These are phyloP conservation scores for Aureobasidium uvarum DNA, from an alignment of 2,329 filamentous ascomycete species.

Conservation along the genomic window DNA sequence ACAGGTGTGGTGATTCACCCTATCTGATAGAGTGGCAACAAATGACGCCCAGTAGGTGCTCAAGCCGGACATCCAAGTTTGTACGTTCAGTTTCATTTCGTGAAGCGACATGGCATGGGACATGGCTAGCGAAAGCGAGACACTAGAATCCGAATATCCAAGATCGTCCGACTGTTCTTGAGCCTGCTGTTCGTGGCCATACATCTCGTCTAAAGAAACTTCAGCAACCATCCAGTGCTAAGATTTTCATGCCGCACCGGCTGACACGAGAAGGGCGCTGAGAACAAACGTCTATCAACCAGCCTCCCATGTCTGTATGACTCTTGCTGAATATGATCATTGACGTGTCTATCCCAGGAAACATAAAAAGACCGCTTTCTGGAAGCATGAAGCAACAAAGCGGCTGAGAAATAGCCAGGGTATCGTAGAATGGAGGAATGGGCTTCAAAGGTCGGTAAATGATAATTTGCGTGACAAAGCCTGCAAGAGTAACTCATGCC, in stretches of 20 bases:
- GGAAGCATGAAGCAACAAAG: neutral
- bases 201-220: neutral
- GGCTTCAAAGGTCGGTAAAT: neutral
- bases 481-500: slow-evolving; percentile 14
- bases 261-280: neutral
- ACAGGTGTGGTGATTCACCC: neutral
- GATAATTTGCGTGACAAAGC: neutral
- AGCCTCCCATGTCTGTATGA: neutral
- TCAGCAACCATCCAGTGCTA: neutral
- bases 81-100: neutral
- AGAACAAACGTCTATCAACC: neutral
- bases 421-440: neutral
- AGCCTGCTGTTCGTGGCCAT: neutral
- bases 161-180: neutral
- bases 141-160: neutral
- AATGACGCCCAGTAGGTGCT: neutral
- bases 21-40: neutral
- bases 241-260: neutral
- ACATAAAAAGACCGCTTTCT: neutral
- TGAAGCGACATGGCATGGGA: neutral
- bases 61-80: neutral
- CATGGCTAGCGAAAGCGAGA: neutral
- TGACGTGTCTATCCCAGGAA: neutral
- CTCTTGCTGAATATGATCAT: neutral
- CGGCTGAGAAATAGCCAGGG: neutral